A percentile compares a stretch with the other conserved stretches of the same genome.
These are phyloP conservation scores for Platanthera zijinensis DNA, from an alignment of 106 monocot species.

Conservation along the genomic window DNA sequence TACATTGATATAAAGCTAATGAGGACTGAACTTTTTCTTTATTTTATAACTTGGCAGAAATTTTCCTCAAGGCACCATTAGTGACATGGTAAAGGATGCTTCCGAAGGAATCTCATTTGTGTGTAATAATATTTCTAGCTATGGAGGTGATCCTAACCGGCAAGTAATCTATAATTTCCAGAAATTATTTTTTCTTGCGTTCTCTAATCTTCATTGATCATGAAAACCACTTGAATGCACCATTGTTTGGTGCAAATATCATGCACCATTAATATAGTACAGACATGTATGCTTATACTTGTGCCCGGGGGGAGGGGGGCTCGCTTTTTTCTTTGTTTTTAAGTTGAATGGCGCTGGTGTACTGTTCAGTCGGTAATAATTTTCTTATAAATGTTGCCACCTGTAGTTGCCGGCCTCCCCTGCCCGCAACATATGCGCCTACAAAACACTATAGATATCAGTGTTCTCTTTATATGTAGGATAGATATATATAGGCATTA, in stretches of 20 bases:
- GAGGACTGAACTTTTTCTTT: neutral
- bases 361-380: too few species aligned
- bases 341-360: too few species aligned
- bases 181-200: neutral
- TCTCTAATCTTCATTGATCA: neutral
- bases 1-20: neutral
- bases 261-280: too few species aligned
- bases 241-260: neutral
- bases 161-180: constrained; percentile 13
- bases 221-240: neutral
- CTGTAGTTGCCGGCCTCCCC: too few species aligned
- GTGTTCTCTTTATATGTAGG: too few species aligned
- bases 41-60: constrained; percentile 35
- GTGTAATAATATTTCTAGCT: constrained; percentile 62
- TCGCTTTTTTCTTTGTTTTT: too few species aligned
- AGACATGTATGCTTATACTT: neutral
- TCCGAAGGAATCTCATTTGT: constrained; percentile 92
- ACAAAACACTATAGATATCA: too few species aligned
- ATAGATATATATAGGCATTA: too few species aligned
- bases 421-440: too few species aligned
- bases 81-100: constrained; percentile 75
- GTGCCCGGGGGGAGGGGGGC: too few species aligned
- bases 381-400: too few species aligned
- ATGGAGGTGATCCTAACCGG: constrained; percentile 86
- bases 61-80: constrained; percentile 75